A percentile compares a stretch with the other conserved stretches of the same genome.
Conservation (phyloP, 495 filamentous ascomycete species). For the Oidiodendron maius region DNA sequence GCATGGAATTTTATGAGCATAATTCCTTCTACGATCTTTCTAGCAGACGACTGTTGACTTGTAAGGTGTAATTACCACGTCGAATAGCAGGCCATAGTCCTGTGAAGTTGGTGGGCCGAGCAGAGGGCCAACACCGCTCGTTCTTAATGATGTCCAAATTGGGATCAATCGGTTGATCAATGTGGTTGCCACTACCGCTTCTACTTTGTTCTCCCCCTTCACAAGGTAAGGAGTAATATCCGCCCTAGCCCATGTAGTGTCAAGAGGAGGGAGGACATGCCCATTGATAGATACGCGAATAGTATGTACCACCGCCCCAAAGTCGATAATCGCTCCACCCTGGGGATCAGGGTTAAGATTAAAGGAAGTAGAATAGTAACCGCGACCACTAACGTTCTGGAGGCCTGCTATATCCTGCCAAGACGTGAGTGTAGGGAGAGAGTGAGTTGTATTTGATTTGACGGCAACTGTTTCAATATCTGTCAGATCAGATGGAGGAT, state of each 20-base stretch:
- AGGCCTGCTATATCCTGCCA: slow-evolving; percentile 35
- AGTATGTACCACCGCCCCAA: slow-evolving; percentile 10
- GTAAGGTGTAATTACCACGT: no score
- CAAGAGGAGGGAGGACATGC: slow-evolving; percentile 1
- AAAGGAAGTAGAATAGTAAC: slow-evolving; percentile 40
- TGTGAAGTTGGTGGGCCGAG: neutral
- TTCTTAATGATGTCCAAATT: neutral
- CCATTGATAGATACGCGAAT: slow-evolving; percentile 6
- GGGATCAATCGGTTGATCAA: neutral
- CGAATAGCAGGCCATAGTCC: no score
- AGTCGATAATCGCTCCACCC: slow-evolving; percentile 10
- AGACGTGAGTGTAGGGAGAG: slow-evolving; percentile 24
- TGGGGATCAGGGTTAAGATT: slow-evolving; percentile 8
- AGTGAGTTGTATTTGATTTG: slow-evolving; percentile 26
- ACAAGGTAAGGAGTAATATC: slow-evolving; percentile 10
- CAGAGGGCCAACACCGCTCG: neutral
- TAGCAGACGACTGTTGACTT: no score
- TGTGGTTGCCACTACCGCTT: neutral
- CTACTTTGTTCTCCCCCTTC: slow-evolving; percentile 4
- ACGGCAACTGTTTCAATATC: slow-evolving; percentile 17
- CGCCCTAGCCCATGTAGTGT: neutral
- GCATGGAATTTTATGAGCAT: no score
- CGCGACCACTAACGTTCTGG: slow-evolving; percentile 37
- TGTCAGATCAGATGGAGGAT: slow-evolving; percentile 27
- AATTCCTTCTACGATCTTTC: no score